A percentile compares a stretch with the other conserved stretches of the same genome.
These are phyloP conservation scores for Hypoxylon sp. DNA, from an alignment of 2,329 filamentous ascomycete species.

Conservation along the genomic window DNA sequence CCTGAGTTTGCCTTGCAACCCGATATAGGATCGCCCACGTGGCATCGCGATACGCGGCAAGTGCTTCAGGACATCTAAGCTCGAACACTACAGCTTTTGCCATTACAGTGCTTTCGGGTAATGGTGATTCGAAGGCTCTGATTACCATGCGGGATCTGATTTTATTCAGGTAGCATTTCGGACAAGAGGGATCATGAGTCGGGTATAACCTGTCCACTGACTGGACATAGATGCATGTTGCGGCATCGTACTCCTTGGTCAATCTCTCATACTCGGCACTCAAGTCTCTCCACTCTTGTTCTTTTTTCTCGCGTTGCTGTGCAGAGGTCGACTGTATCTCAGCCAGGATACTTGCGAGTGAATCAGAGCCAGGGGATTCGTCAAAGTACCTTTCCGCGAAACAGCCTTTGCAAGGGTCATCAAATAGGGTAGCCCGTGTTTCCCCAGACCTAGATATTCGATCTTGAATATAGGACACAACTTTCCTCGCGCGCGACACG, in stretches of 20 bases:
- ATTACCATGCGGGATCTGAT: conserved; percentile 56
- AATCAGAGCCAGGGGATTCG: conserved; percentile 48
- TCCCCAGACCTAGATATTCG: conserved; percentile 53
- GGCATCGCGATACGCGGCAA: conserved; percentile 59
- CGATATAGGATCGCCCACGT: conserved; percentile 59
- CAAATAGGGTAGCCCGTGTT: conserved; percentile 62
- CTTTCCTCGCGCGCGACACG: conserved; percentile 63
- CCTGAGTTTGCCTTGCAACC: conserved; percentile 48
- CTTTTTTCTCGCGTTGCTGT: conserved; percentile 46
- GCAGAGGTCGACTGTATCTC: conserved; percentile 50
- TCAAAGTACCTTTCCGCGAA: conserved; percentile 66
- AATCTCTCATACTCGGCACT: conserved; percentile 54
- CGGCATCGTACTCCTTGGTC: conserved; percentile 52
- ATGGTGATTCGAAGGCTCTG: conserved; percentile 57
- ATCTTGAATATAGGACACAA: conserved; percentile 64
- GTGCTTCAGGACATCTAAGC: conserved; percentile 54
- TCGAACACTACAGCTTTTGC: conserved; percentile 61
- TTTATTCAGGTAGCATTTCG: conserved; percentile 55
- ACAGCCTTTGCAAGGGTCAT: conserved; percentile 59
- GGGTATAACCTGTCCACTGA: conserved; percentile 37
- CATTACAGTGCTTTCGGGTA: conserved; percentile 54
- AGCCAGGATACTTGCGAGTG: conserved; percentile 33
- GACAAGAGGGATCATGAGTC: conserved; percentile 53
- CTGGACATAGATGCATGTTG: conserved; percentile 54
- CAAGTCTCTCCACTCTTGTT: conserved; percentile 54